Evolutionary conservation across 2,329 filamentous ascomycete genomes (phyloP).

Genomic region (Aspergillus hortae): DNA sequence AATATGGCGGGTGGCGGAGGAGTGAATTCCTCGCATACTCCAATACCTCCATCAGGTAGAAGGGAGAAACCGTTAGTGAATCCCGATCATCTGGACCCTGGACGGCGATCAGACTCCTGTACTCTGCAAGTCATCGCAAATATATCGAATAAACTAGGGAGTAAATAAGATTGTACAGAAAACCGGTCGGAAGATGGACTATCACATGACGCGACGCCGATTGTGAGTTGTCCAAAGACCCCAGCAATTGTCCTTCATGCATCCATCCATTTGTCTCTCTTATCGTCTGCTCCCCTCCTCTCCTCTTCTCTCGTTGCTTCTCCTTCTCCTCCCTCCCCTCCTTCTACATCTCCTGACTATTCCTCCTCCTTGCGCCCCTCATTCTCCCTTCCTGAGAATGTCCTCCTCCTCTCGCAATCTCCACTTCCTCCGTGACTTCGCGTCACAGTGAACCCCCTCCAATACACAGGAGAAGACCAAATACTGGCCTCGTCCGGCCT

Average conservation of each 20-base stretch:
- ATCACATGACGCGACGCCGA: conserved; percentile 24
- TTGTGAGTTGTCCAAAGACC: conserved; percentile 22
- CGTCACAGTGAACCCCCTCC: conserved; percentile 20
- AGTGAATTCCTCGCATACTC: no score
- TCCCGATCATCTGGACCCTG: no score
- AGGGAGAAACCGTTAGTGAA: no score
- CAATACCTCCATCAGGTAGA: no score
- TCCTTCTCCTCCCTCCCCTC: conserved; percentile 12
- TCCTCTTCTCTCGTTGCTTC: conserved; percentile 5
- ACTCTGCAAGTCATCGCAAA: not conserved
- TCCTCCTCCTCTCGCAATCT: conserved; percentile 24
- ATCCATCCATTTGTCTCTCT: conserved; percentile 3
- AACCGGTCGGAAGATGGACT: conserved; percentile 12
- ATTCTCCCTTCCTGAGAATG: conserved; percentile 29
- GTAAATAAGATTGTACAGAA: not conserved
- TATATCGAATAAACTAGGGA: not conserved
- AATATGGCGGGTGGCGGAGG: no score
- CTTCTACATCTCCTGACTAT: conserved; percentile 17
- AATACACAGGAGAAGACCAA: conserved; percentile 6
- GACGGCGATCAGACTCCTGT: not conserved
- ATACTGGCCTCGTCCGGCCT: not conserved
- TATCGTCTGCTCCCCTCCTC: conserved; percentile 5
- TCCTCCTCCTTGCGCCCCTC: conserved; percentile 18
- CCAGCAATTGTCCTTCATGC: conserved; percentile 7
- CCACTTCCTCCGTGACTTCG: conserved; percentile 27